Evolutionary conservation across 2,329 filamentous ascomycete genomes (phyloP), one percentile per base, ranked within the genome.

Genomic region (Ascochyta fabae): DNA sequence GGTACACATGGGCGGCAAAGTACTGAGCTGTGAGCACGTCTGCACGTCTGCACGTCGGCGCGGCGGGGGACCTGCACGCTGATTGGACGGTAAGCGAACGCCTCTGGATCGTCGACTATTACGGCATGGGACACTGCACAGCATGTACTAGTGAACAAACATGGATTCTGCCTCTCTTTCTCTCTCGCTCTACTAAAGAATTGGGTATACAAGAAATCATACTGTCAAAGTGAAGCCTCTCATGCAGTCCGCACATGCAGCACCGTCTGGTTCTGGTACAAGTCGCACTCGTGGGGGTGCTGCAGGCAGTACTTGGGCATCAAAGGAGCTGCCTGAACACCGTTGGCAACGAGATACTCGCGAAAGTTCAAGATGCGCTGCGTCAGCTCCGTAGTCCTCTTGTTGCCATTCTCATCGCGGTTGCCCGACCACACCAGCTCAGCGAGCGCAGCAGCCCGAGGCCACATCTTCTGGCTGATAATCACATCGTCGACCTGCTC

Each of bases 331-430:
- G 83, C 84, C 59, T 73, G 70, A 1, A 86, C 75, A 3, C 82
- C 82, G 60, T 80, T 83, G 1, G 82, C 82, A 46, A 86, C 78
- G 6, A 86, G 74, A 58, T 85, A 86, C 73, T 86, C 84, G 35
- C 84, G 77, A 74, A 86, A 86, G 68, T 86, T 86, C 10, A 85
- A 65, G 46, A 86, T 80, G 5, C 84, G 77, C 72, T 84, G 81
- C 9, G 83, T 85, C 60, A 85, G 68, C 58, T 77, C 65, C 2
- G 80, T 84, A 0, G 81, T 83, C 13, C 81, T 73, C 74, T 84
- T 84, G 29, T 76, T 71, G 42, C 82, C 83, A 3, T 76, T 69
- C 15, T 64, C 64, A 58, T 84, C 79, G 39, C 76, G 75, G 64
- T 85, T 85, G 7, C 83, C 83, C 12, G 79, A 82, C 83, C 83